Conservation (phyloP, 305 asterid species). For the Euphrasia arctica region DNA sequence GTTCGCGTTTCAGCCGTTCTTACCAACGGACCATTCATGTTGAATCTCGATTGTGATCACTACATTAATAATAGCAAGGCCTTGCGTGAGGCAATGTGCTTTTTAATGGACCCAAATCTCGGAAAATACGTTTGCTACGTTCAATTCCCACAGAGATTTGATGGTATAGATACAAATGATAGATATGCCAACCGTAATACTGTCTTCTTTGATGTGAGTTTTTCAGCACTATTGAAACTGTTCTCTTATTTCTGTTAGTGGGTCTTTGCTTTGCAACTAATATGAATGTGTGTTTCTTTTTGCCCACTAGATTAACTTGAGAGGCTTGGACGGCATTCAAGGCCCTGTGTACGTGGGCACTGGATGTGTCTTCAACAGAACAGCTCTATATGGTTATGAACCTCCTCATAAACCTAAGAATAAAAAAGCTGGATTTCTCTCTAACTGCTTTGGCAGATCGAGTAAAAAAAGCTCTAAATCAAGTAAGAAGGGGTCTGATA, state of each 20-base stretch:
- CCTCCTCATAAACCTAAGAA: constrained; percentile 89
- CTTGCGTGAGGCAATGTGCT: constrained; percentile 94
- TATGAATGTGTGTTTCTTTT: constrained; percentile 16
- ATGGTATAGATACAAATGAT: constrained; percentile 90
- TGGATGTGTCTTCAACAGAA: constrained; percentile 91
- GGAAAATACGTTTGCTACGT: constrained; percentile 96
- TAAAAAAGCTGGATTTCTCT: constrained; percentile 54
- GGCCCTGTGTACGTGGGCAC: constrained; percentile 97
- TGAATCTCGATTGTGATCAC: constrained; percentile 98
- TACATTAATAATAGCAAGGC: constrained; percentile 99
- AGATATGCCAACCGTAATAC: constrained; percentile 97
- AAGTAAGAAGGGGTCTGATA: constrained; percentile 72
- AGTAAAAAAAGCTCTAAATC: constrained; percentile 67
- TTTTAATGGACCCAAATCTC: constrained; percentile 94
- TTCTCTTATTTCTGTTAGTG: no score
- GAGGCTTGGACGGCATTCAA: constrained; percentile 93
- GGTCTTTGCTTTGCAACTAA: constrained; percentile 8
- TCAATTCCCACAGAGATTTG: constrained; percentile 96
- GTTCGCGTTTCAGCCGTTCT: constrained; percentile 98
- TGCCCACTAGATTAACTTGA: constrained; percentile 44
- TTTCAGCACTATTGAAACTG: not conserved
- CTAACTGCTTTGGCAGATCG: constrained; percentile 74
- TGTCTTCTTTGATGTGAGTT: constrained; percentile 94
- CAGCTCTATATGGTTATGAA: constrained; percentile 88
- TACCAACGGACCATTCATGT: constrained; percentile 95